Base-by-base conservation (phyloP, 306 rosid genomes). In the Malus domestica region DNA sequence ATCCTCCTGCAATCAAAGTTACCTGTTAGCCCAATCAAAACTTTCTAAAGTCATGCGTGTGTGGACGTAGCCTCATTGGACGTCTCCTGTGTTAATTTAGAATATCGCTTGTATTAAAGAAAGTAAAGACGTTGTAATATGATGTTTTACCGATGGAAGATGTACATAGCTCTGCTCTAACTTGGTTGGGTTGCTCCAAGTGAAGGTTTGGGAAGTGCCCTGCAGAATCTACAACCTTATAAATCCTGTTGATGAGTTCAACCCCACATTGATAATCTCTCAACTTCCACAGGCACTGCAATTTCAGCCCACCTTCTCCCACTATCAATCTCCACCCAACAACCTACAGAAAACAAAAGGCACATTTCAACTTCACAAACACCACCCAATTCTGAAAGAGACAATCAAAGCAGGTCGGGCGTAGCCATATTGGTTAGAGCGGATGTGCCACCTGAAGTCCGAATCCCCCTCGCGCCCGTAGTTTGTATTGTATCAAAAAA, bases 211-310 rank as follows among this genome's bases (percentile, higher is more conserved):
- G 98, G 80, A 86, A 94, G 83, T 94, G 96, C 55, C 89, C 91
- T 23, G 82, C 77, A 51, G 79, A 74, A 54, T 85, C 93, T 12
- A 72, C 85, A 84, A 86, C 98, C 52, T 88, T 76, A 57, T 27
- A 85, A 77, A 94, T 87, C 77, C 96, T 91, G 71, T 92, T 89
- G 52, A 91, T 82, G 73, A 94, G 90, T 68, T 94, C 95, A 38
- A 92, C 89, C 72, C 96, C 90, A 32, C 90, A 72, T 84, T 87
- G 74, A 65, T 84, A 91, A 79, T 89, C 97, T 85, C 90, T 90
- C 90, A 94, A 76, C 67, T 94, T 94, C 98, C 97, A 94, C 86
- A 94, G 69, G 78, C 98, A 92, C 73, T 82, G 93, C 46, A 94
- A 92, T 73, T 90, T 94, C 20, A 86, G 71, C 10, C 33, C 83